Percentiles rank a stretch among this genome's conserved stretches.
phyloP scores from a whole-genome alignment of 2,329 filamentous ascomycete species.

The Arthrinium phaeospermum region DNA sequence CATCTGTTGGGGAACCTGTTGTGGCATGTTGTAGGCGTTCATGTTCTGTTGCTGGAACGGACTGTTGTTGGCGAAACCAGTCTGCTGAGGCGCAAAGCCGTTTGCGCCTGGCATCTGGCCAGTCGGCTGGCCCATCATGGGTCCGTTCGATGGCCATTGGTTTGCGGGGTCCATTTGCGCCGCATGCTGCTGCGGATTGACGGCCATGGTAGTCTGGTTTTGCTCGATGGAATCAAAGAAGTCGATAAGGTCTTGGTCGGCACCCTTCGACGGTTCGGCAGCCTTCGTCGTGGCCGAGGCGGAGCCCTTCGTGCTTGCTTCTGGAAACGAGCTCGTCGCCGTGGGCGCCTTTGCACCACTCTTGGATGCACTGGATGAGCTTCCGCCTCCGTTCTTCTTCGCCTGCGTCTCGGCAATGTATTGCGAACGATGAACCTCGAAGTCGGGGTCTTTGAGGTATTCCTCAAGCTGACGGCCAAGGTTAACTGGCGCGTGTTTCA shows the following conservation, averaged over 20 bases:
- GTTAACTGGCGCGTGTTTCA: constrained; percentile 96
- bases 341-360: constrained; percentile 44
- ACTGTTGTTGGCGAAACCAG: constrained; percentile 47
- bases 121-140: constrained; percentile 40
- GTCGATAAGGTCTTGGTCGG: constrained; percentile 83
- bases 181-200: constrained; percentile 41
- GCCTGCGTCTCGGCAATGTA: constrained; percentile 88
- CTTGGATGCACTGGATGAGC: constrained; percentile 41
- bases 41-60: constrained; percentile 49
- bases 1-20: constrained; percentile 38
- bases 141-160: constrained; percentile 43
- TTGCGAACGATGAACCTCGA: constrained; percentile 90
- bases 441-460: constrained; percentile 92
- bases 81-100: constrained; percentile 38
- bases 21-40: constrained; percentile 33
- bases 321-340: constrained; percentile 49
- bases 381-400: constrained; percentile 55
- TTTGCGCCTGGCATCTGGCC: constrained; percentile 42
- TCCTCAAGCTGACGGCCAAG: constrained; percentile 89
- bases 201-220: constrained; percentile 75
- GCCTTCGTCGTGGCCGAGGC: constrained; percentile 48
- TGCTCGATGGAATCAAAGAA: constrained; percentile 95
- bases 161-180: constrained; percentile 43
- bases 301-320: constrained; percentile 40
- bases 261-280: constrained; percentile 60